Conservation (phyloP, 2,329 filamentous ascomycete genomes). For the Pseudopyricularia javanii region DNA sequence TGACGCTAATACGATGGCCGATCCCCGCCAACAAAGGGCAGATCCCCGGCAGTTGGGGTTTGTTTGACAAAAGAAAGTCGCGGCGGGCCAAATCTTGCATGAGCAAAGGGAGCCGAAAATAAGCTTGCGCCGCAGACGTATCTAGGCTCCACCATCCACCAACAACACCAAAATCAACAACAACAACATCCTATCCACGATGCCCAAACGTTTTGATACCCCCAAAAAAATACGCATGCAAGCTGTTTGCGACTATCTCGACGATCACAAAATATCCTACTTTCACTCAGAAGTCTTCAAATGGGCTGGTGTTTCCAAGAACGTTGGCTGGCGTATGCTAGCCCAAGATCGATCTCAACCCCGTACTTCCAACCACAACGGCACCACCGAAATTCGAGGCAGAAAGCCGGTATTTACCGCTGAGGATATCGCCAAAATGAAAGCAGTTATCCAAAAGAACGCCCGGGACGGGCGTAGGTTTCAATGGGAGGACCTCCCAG, state of each 20-base stretch:
- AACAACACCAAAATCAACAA: no score
- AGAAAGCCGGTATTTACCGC: no score
- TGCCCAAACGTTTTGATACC: background rate
- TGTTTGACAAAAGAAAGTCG: background rate
- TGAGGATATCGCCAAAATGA: no score
- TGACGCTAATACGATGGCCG: background rate
- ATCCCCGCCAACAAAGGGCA: background rate
- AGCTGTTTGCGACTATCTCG: background rate
- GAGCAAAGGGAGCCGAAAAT: no score
- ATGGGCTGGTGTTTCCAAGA: background rate
- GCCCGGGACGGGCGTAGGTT: no score
- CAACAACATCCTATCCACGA: no score
- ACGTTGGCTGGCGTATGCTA: background rate
- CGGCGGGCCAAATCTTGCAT: background rate
- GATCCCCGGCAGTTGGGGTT: background rate
- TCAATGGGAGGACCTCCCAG: no score
- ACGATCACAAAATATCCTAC: background rate
- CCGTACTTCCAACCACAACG: no score
- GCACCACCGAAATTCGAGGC: no score
- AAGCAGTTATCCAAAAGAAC: no score
- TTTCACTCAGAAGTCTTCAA: background rate
- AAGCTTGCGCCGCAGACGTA: background rate
- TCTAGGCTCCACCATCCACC: background rate
- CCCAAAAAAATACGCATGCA: background rate
- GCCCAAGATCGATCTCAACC: background rate